Conservation (phyloP, 495 filamentous ascomycete genomes). For the Evansstolkia leycettana region DNA sequence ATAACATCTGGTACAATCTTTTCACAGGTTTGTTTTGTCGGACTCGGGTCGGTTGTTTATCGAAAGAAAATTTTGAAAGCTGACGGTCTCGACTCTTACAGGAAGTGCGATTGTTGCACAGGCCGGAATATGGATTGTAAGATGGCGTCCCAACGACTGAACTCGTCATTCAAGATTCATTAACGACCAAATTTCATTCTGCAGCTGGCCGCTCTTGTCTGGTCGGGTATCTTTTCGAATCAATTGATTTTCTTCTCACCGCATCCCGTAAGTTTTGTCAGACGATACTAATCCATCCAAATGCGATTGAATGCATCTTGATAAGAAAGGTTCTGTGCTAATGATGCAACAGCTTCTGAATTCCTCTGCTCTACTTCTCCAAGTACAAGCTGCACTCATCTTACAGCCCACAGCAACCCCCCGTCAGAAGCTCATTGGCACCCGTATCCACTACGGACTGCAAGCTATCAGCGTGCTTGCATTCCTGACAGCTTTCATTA, state of each 20-base stretch:
- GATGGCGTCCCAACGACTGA: conserved; percentile 4
- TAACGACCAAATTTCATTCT: no score
- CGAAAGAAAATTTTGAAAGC: no score
- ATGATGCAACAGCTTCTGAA: conserved; percentile 50
- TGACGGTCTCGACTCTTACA: conserved; percentile 12
- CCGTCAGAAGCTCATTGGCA: conserved; percentile 58
- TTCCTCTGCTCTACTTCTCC: conserved; percentile 55
- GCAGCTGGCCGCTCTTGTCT: conserved; percentile 60
- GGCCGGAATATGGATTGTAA: conserved; percentile 52
- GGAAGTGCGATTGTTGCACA: conserved; percentile 61
- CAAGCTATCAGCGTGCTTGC: conserved; percentile 48
- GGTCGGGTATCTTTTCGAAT: conserved; percentile 57
- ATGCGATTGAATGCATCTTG: not conserved
- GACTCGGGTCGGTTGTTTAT: not conserved
- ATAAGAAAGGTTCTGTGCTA: not conserved
- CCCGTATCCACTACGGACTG: conserved; percentile 53
- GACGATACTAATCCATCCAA: not conserved
- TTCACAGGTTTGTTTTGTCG: conserved; percentile 48
- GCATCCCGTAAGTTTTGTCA: conserved; percentile 52
- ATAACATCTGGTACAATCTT: conserved; percentile 57
- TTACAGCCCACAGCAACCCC: conserved; percentile 78
- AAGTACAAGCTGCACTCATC: conserved; percentile 69
- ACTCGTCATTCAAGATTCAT: not conserved
- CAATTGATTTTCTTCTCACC: conserved; percentile 63
- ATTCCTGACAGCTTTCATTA: conserved; percentile 53